Percentiles rank a stretch among this genome's conserved stretches.
These are phyloP conservation scores for Hygrophila difformis DNA, from an alignment of 257 asterid genomes.

Conservation along the genomic window DNA sequence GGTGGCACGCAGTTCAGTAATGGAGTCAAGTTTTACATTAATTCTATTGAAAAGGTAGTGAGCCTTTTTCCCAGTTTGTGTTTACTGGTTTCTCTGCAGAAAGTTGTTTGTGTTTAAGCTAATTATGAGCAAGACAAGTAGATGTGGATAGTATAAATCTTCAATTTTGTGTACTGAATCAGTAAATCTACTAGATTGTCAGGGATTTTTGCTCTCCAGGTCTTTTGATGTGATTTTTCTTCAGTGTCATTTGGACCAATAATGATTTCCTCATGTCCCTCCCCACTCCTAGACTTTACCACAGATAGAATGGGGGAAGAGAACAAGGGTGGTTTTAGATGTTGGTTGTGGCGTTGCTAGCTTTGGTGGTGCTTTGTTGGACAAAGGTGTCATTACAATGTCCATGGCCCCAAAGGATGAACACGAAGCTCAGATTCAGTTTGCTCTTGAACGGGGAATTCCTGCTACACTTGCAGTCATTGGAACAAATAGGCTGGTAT, in stretches of 20 bases:
- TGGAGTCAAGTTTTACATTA: slow-evolving; percentile 64
- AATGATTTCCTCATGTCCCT: background rate
- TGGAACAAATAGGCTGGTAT: slow-evolving; percentile 69
- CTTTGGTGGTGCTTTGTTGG: slow-evolving; percentile 87
- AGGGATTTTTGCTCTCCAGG: too few species aligned
- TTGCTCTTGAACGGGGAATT: slow-evolving; percentile 95
- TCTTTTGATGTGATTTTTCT: too few species aligned
- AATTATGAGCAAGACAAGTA: slow-evolving; percentile 3
- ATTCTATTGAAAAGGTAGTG: slow-evolving; percentile 47
- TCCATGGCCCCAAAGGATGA: slow-evolving; percentile 98
- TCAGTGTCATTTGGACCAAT: too few species aligned
- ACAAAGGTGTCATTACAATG: slow-evolving; percentile 71
- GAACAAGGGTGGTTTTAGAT: slow-evolving; percentile 74
- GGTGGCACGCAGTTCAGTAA: slow-evolving; percentile 92
- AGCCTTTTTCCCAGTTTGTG: too few species aligned
- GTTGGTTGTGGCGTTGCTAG: slow-evolving; percentile 99
- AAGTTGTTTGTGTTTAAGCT: background rate
- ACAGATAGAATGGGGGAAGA: slow-evolving; percentile 68
- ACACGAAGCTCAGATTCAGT: slow-evolving; percentile 99
- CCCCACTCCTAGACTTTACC: slow-evolving; percentile 48
- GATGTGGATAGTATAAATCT: slow-evolving; percentile 1
- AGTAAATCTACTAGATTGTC: too few species aligned
- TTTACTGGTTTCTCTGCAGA: slow-evolving; percentile 6
- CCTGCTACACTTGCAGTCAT: slow-evolving; percentile 87
- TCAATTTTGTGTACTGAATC: too few species aligned